Base-by-base conservation (phyloP, 106 monocot genomes). In the Allium sativum region DNA sequence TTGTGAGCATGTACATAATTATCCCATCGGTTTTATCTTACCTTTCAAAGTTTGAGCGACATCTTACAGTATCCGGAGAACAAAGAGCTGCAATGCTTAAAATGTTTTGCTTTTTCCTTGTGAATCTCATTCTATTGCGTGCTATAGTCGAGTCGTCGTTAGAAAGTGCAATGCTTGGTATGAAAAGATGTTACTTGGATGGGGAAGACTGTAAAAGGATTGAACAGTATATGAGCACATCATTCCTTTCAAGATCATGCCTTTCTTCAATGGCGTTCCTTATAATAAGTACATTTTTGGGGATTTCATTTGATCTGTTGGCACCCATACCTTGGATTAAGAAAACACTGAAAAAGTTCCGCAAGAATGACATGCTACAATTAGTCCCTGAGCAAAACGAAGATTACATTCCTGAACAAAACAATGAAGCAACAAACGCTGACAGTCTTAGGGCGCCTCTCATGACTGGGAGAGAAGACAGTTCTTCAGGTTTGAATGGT, bases 271-370 rank as follows among this genome's bases (percentile, higher is more conserved):
- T 96, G 71, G 96, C 96, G 20, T 96, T 96, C 71, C 68, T 96
- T n/a, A 91, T 96, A 59, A 80, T 80, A 9, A 64, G 96, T 73
- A 85, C 91, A 12, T 91, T 96, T 70, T 73, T 96, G 14, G 96
- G 96, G 51, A 96, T 96, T 60, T 96, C 96, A 5, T 96, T 87
- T 72, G 96, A 96, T 78, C 64, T 96, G 53, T 68, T 96, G 68
- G 87, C 96, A 20, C 96, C 96, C 12, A 71, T 96, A 47, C 96
- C 96, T 19, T 91, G 90, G 96, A 96, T 96, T 69, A 96, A 96
- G 78, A 84, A 84, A 52, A 76, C 84, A 16, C 47, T 96, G 54
- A 90, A 77, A 74, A 96, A 96, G 58, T 96, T 91, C 64, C 56
- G 74, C 8, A 96, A 91, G 65, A 96, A 96, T 70, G 96, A 96